Conservation (phyloP, 192 early-diverging fungal genomes). For the Mortierella antarctica region DNA sequence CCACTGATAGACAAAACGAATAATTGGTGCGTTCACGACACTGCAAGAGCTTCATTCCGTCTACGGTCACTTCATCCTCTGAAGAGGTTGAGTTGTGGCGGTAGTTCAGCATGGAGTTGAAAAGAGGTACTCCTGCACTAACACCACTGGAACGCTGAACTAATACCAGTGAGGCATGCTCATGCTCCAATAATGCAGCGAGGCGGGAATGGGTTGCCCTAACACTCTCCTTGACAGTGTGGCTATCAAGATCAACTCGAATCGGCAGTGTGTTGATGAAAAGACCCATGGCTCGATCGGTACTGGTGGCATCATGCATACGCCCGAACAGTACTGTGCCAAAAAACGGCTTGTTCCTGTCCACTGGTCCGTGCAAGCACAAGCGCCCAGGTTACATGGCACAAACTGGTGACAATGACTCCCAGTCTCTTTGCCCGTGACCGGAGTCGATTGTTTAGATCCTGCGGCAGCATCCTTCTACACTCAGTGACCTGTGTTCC, state of each 20-base stretch:
- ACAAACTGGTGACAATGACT: too few species aligned
- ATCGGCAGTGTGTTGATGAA: constrained; percentile 1
- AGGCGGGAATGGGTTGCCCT: background rate
- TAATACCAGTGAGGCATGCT: constrained; percentile 8
- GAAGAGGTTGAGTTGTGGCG: too few species aligned
- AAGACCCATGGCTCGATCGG: background rate
- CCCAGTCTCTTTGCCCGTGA: too few species aligned
- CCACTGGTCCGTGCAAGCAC: too few species aligned
- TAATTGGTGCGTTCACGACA: too few species aligned
- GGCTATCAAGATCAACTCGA: background rate
- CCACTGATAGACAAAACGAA: too few species aligned
- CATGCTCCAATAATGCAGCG: constrained; percentile 1
- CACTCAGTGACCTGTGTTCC: too few species aligned
- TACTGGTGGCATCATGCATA: background rate
- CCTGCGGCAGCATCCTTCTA: too few species aligned
- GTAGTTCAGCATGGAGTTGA: constrained; percentile 2
- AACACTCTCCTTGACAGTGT: background rate
- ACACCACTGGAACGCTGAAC: constrained; percentile 12
- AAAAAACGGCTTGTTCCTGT: background rate
- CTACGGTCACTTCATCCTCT: too few species aligned
- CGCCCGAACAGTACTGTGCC: background rate
- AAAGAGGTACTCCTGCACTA: constrained; percentile 1
- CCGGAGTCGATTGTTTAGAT: too few species aligned
- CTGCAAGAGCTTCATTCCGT: too few species aligned
- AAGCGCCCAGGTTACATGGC: too few species aligned